Base-by-base conservation (phyloP, 169 alveolate genomes). In the Cryptosporidium ubiquitum region DNA sequence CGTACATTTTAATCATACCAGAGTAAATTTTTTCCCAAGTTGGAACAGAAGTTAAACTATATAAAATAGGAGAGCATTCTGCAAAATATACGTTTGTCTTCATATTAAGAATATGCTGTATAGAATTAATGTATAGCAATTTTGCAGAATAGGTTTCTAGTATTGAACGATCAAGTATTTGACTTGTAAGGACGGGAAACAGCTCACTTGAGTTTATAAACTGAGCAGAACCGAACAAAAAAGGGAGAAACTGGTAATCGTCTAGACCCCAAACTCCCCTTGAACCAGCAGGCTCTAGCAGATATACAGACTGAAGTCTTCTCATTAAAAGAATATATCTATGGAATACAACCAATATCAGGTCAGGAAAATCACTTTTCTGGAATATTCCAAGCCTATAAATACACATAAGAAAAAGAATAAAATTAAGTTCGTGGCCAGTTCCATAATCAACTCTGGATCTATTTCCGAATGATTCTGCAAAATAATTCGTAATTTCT, bases 221-320 rank as follows among this genome's bases (percentile, higher is more conserved):
- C 91, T 98, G 98, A n/a, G 98, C 96, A 18, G 99, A 97, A 10
- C 99, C 99, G 73, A 98, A 95, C 10, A 97, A 86, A 92, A 97
- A 97, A 1, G 99, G 98, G 33, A 98, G 94, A 92, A 96, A 97
- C 70, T 98, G 99, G 91, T 96, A 98, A 79, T 99, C 99, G 93
- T 99, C 99, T 39, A 99, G 93, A 10, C 99, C 99, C 99, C 99
- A 99, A 44, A 98, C 99, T 5, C 99, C 99, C 85, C 98, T 98
- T 35, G 99, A 96, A 7, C 99, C 99, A 0, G 99, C 99, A 3
- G 99, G 99, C 91, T 99, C 99, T 35, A 99, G 96, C 69, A 95
- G 95, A 91, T 98, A 99, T 52, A 95, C 91, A 49, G 94, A 94
- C 91, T 98, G 97, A 33, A 98, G 93, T 84, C 95, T 94, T 91